These are phyloP conservation scores for Linanthus parryae DNA, from an alignment of 148 eudicot genomes.

Conservation along the genomic window DNA sequence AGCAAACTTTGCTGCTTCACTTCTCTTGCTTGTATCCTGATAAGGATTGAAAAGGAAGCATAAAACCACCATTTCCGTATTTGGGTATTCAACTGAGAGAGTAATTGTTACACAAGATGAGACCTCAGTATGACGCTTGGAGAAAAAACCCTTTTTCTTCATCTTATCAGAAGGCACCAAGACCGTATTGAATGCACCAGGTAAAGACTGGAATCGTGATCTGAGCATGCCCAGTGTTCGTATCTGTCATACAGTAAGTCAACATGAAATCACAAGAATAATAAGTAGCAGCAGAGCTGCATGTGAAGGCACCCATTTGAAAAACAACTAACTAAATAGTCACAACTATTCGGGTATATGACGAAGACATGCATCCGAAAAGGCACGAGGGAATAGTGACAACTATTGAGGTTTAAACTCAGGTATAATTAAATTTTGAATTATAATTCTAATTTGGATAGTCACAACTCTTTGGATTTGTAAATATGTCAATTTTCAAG, in stretches of 20 bases:
- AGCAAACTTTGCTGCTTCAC: constrained; percentile 83
- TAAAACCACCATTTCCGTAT: background rate
- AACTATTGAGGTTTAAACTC: too few species aligned
- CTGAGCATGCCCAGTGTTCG: constrained; percentile 89
- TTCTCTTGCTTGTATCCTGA: constrained; percentile 64
- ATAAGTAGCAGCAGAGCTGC: too few species aligned
- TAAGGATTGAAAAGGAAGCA: constrained; percentile 1
- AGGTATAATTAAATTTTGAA: too few species aligned
- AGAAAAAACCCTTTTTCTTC: constrained; percentile 54
- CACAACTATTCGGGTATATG: too few species aligned
- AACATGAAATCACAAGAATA: too few species aligned
- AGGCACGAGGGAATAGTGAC: too few species aligned
- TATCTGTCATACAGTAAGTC: constrained; percentile 45
- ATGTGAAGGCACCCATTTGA: too few species aligned
- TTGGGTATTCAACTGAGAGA: background rate
- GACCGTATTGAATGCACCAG: constrained; percentile 81
- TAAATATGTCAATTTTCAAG: too few species aligned
- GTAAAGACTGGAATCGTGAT: constrained; percentile 85
- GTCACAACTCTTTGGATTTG: too few species aligned
- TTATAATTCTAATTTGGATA: too few species aligned
- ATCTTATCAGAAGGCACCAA: constrained; percentile 69
- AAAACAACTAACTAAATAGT: too few species aligned
- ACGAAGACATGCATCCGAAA: too few species aligned
- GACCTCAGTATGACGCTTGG: constrained; percentile 69
- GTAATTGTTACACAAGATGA: background rate